Conservation (phyloP, 2,329 filamentous ascomycete species). For the Trichoderma sp. region DNA sequence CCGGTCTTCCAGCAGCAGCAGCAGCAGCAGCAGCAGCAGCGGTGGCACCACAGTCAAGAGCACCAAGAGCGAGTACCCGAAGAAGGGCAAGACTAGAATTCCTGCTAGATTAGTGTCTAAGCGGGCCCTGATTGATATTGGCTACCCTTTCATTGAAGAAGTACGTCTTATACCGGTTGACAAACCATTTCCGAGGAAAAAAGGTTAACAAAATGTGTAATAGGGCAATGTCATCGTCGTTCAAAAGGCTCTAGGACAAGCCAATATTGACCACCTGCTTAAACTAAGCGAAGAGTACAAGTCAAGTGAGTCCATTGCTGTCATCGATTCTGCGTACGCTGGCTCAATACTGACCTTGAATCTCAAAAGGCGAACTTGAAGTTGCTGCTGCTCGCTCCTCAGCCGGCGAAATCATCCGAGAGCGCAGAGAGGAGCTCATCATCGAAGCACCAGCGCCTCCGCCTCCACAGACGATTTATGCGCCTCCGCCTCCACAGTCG, state of each 20-base stretch:
- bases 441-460: slow-evolving; percentile 34
- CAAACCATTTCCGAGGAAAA: no score
- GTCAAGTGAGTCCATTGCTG: slow-evolving; percentile 48
- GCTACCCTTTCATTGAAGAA: slow-evolving; percentile 86
- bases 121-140: slow-evolving; percentile 77
- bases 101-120: slow-evolving; percentile 78
- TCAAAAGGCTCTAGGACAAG: slow-evolving; percentile 79
- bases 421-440: slow-evolving; percentile 48
- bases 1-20: slow-evolving; percentile 48
- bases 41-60: slow-evolving; percentile 52
- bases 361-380: slow-evolving; percentile 47
- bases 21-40: slow-evolving; percentile 40
- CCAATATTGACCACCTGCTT: slow-evolving; percentile 89
- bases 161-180: slow-evolving; percentile 44
- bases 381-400: slow-evolving; percentile 49
- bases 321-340: slow-evolving; percentile 28
- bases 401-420: slow-evolving; percentile 50
- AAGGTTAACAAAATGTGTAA: slow-evolving; percentile 20
- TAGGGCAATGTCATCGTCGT: slow-evolving; percentile 81
- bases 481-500: slow-evolving; percentile 32
- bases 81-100: slow-evolving; percentile 88
- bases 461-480: slow-evolving; percentile 26
- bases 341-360: slow-evolving; percentile 13
- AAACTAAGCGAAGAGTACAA: slow-evolving; percentile 78
- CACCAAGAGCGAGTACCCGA: slow-evolving; percentile 64